phyloP scores from a whole-genome alignment of 495 filamentous ascomycete genomes.

The Penicillium angulare region DNA sequence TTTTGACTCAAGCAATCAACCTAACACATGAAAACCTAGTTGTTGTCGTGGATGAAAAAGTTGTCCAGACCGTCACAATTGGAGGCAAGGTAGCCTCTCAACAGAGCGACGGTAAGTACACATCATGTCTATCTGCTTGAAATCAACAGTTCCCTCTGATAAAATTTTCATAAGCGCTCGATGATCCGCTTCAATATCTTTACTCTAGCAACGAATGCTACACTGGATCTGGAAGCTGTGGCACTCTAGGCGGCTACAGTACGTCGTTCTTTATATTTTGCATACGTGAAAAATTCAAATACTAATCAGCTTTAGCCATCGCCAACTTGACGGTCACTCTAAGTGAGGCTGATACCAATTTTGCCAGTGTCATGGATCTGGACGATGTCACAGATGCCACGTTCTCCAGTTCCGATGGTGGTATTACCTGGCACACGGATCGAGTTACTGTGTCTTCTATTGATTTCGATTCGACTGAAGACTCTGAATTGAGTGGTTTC shows the following conservation, averaged over 20 bases:
- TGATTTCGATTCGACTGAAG: background rate
- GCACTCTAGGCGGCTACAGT: constrained; percentile 11
- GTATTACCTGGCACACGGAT: constrained; percentile 18
- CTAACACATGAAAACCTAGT: no score
- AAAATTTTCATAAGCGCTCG: constrained; percentile 4
- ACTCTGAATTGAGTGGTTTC: no score
- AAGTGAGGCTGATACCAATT: constrained; percentile 11
- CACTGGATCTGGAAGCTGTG: constrained; percentile 18
- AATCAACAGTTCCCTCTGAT: background rate
- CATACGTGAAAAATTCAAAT: background rate
- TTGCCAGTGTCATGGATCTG: constrained; percentile 13
- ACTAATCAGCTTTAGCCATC: constrained; percentile 1
- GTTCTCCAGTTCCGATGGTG: constrained; percentile 15
- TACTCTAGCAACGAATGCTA: constrained; percentile 27
- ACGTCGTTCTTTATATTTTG: background rate
- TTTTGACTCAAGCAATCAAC: background rate
- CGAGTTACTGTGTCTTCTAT: constrained; percentile 7
- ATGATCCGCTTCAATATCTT: constrained; percentile 11
- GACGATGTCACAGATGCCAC: constrained; percentile 7
- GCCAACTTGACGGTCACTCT: constrained; percentile 20
- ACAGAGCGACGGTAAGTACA: constrained; percentile 13
- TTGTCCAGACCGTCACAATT: constrained; percentile 17
- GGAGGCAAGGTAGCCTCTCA: constrained; percentile 16
- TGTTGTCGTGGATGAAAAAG: constrained; percentile 14
- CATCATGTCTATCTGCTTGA: background rate